phyloP scores from a whole-genome alignment of 208 protist genomes.

The Acanthamoeba triangularis region DNA sequence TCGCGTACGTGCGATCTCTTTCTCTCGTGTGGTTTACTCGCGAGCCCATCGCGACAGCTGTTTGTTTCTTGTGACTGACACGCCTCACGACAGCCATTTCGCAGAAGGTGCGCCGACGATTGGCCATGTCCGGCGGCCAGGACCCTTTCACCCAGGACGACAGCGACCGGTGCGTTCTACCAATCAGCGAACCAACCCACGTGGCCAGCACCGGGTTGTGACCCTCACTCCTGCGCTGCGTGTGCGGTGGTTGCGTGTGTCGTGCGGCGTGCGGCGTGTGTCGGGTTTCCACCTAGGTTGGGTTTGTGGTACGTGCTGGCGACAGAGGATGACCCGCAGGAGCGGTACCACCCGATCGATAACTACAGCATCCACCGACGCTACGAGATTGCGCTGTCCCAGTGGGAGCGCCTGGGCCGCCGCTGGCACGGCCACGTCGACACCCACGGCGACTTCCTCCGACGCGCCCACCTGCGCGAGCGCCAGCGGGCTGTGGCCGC shows the following conservation, averaged over 20 bases:
- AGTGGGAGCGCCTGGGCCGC: conserved; percentile 30
- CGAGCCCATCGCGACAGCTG: too few species aligned
- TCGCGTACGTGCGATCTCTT: conserved; percentile 5
- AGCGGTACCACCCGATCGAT: conserved; percentile 40
- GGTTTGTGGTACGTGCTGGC: conserved; percentile 54
- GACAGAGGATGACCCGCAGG: conserved; percentile 33
- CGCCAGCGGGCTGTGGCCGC: not conserved
- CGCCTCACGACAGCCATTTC: not conserved
- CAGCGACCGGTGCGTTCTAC: conserved; percentile 19
- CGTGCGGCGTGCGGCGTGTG: too few species aligned
- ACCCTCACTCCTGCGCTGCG: not conserved
- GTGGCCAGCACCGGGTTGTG: too few species aligned
- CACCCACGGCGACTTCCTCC: conserved; percentile 22
- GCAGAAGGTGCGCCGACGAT: not conserved
- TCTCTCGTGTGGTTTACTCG: too few species aligned
- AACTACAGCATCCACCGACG: conserved; percentile 65
- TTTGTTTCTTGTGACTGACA: too few species aligned
- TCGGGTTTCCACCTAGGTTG: not conserved
- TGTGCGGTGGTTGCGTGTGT: too few species aligned
- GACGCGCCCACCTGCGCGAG: not conserved
- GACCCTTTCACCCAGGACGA: conserved; percentile 22
- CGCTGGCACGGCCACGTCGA: conserved; percentile 42
- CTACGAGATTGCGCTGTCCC: conserved; percentile 39
- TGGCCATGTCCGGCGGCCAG: conserved; percentile 12
- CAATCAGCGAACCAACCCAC: not conserved